Evolutionary conservation across 2,329 filamentous ascomycete species (phyloP).

Genomic region (Thielaviopsis euricoi): DNA sequence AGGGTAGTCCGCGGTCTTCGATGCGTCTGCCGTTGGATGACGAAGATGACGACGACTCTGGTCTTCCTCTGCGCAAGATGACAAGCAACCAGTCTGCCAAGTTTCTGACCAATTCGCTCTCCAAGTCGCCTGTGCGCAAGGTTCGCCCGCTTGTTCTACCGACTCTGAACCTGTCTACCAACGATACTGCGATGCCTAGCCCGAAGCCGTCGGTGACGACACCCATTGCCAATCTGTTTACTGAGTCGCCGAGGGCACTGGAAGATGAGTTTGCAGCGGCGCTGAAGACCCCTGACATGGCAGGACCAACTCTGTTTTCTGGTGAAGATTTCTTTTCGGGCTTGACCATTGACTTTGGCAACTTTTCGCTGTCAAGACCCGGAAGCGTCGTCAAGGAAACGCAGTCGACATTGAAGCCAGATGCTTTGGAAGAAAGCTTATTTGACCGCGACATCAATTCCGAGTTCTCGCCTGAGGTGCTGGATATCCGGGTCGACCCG

Average conservation of each 20-base stretch:
- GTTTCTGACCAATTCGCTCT: neutral
- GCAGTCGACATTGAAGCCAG: constrained; percentile 30
- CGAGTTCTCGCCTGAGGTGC: constrained; percentile 19
- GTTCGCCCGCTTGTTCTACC: constrained; percentile 9
- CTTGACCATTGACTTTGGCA: constrained; percentile 15
- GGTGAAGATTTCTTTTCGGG: neutral
- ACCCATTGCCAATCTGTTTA: constrained; percentile 2
- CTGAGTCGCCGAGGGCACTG: neutral
- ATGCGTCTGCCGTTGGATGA: constrained; percentile 14
- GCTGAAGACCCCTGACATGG: neutral
- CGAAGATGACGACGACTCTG: neutral
- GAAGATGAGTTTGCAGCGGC: neutral
- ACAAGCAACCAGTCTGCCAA: neutral
- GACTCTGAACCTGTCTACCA: neutral
- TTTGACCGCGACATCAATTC: constrained; percentile 24
- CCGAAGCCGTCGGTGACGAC: neutral
- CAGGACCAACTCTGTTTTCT: neutral
- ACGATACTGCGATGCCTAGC: neutral
- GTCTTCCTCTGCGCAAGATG: neutral
- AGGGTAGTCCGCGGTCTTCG: constrained; percentile 22
- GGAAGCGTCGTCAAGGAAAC: constrained; percentile 4
- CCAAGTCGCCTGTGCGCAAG: constrained; percentile 6
- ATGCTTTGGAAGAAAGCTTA: constrained; percentile 30
- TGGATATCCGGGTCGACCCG: constrained; percentile 26
- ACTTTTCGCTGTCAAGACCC: constrained; percentile 19